These are phyloP conservation scores for Pestalotiopsis sp. DNA, from an alignment of 2,329 filamentous ascomycete species.

Conservation along the genomic window DNA sequence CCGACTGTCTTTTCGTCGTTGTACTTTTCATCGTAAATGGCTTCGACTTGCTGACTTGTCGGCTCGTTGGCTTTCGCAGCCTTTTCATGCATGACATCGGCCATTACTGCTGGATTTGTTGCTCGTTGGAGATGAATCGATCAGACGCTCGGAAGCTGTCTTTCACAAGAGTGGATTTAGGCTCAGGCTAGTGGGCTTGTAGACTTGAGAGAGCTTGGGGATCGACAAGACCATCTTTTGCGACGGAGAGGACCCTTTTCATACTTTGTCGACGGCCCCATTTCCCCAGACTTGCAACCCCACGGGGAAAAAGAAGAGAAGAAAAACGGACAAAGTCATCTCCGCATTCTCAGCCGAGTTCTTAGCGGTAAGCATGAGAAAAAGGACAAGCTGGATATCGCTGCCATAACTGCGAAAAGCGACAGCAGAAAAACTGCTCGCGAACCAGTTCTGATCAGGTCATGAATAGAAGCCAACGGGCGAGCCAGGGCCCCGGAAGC, in stretches of 20 bases:
- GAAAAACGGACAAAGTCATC: conserved; percentile 1
- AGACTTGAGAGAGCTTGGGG: neutral
- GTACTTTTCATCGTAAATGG: neutral
- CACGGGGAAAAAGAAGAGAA: neutral
- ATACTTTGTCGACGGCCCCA: neutral
- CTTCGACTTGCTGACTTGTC: neutral
- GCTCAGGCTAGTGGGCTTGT: neutral
- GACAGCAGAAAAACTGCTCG: neutral
- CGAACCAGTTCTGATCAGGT: neutral
- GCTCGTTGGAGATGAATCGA: neutral
- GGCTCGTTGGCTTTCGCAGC: neutral
- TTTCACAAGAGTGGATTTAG: neutral
- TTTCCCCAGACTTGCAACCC: neutral
- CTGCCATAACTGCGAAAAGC: neutral
- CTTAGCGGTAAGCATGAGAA: neutral
- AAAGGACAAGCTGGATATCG: neutral
- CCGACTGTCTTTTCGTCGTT: neutral
- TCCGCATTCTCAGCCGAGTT: neutral
- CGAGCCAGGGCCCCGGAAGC: neutral
- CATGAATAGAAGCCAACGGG: neutral
- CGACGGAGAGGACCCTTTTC: neutral
- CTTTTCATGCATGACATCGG: neutral
- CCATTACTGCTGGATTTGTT: neutral
- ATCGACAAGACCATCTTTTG: neutral
- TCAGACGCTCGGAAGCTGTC: neutral